Base-by-base conservation (phyloP, 148 eudicot species). In the Rhododendron vialii region DNA sequence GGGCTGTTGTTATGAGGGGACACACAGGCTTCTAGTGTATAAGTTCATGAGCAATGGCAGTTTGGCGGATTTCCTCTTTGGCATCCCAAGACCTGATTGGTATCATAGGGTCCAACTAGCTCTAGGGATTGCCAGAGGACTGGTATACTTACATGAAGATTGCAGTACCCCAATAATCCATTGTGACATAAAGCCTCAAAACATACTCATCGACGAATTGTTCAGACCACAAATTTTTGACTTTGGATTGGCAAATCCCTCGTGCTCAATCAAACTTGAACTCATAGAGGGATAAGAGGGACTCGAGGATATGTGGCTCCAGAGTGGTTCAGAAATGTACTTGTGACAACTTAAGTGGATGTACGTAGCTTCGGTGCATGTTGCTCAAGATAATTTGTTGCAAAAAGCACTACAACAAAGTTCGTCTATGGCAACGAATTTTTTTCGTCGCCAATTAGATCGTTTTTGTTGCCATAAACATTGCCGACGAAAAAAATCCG, bases 251-350 rank as follows among this genome's bases (percentile, higher is more conserved):
- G 84, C 84, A 36, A 86, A 59, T 63, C 77, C n/a, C 41, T 83
- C 22, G 5, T 61, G 63, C n/a, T 47, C 13, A 48, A 77, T 15
- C 82, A 84, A 28, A 77, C 35, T 24, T 75, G 65, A 47, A 86
- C 84, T 12, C 36, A 50, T 11, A 69, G 78, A 0, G 85, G 78
- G 76, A 83, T 86, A 20, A 86, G 83, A 73, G 88, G 88, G 22
- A 86, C 85, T 8, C 77, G 78, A 38, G 88, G 85, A 4, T 86
- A 86, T 26, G 73, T 86, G 59, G 88, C 88, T 30, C 88, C 84
- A 5, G 74, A 81, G 78, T 86, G 84, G 84, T 81, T 86, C 47
- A 80, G 6, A 35, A 73, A 86, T 9, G 71, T 51, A 18, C 69
- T 43, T 13, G 83, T 86, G 9, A 81, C 87, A 48, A 61, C 43